Percentiles rank a stretch among this genome's conserved stretches.
phyloP scores from a whole-genome alignment of 2,329 filamentous ascomycete species.

The Fusarium hainanense region DNA sequence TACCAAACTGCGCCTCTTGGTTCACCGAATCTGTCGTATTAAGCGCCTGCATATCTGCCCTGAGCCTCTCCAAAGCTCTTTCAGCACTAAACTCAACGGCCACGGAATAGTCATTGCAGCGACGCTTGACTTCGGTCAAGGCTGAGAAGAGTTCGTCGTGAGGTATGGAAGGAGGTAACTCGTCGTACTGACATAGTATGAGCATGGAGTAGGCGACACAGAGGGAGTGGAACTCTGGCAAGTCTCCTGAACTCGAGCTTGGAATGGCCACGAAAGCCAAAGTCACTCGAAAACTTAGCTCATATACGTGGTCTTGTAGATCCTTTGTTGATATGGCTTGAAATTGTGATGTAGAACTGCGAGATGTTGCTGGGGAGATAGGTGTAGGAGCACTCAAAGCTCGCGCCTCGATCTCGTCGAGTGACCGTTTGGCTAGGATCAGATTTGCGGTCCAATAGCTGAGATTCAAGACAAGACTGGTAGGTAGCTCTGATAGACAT shows the following conservation, averaged over 20 bases:
- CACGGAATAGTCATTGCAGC: conserved; percentile 14
- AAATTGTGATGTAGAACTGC: background rate
- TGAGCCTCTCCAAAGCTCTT: conserved; percentile 22
- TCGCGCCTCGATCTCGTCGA: conserved; percentile 13
- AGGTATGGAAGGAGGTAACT: conserved; percentile 2
- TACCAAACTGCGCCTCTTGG: background rate
- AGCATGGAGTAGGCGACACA: conserved; percentile 27
- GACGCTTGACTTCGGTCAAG: conserved; percentile 16
- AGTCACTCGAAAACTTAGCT: conserved; percentile 20
- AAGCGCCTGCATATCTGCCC: background rate
- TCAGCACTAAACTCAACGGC: conserved; percentile 29
- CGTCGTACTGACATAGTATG: conserved; percentile 25
- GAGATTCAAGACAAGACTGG: conserved; percentile 15
- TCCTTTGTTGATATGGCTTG: conserved; percentile 14
- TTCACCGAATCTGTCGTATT: background rate
- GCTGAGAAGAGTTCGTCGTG: background rate
- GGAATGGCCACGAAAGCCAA: conserved; percentile 21
- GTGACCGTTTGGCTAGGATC: conserved; percentile 23
- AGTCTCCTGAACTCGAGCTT: conserved; percentile 15
- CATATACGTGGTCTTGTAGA: conserved; percentile 16
- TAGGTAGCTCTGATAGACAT: conserved; percentile 10
- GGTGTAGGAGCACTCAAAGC: conserved; percentile 2
- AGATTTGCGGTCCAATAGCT: conserved; percentile 26
- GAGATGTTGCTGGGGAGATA: conserved; percentile 4
- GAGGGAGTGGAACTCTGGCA: conserved; percentile 26